Conservation (phyloP, 2,329 filamentous ascomycete species). For the Zarea fungicola region DNA sequence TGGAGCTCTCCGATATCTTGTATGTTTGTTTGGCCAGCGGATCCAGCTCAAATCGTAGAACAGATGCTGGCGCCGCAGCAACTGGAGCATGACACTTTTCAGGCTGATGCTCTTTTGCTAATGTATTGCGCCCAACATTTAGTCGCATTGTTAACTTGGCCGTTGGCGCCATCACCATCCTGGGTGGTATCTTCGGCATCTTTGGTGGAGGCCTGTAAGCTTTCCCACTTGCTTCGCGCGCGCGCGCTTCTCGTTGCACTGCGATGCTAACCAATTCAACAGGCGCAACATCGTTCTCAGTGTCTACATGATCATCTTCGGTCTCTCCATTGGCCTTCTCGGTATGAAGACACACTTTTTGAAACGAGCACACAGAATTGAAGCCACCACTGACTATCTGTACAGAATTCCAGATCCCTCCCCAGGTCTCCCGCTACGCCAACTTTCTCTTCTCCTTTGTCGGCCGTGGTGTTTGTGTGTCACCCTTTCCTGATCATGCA, state of each 20-base stretch:
- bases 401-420: conserved; percentile 87
- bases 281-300: conserved; percentile 64
- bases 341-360: conserved; percentile 30
- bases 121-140: conserved; percentile 24
- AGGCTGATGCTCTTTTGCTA: conserved; percentile 29
- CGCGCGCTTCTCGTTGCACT: background rate
- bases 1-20: conserved; percentile 87
- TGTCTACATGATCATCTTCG: conserved; percentile 85
- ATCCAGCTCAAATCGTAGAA: background rate
- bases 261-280: conserved; percentile 16
- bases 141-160: conserved; percentile 94
- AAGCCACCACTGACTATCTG: conserved; percentile 19
- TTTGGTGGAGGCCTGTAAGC: conserved; percentile 58
- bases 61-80: conserved; percentile 13
- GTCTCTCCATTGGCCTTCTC: conserved; percentile 67
- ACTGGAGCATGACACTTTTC: no score
- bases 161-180: conserved; percentile 78
- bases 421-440: conserved; percentile 86
- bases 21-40: conserved; percentile 38
- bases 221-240: background rate
- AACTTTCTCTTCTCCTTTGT: conserved; percentile 98
- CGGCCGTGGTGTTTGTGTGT: conserved; percentile 89
- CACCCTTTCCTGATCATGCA: background rate
- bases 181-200: conserved; percentile 75
- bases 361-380: background rate